These are phyloP conservation scores for Aspergillus bridgeri DNA, from an alignment of 495 filamentous ascomycete genomes.

Conservation along the genomic window DNA sequence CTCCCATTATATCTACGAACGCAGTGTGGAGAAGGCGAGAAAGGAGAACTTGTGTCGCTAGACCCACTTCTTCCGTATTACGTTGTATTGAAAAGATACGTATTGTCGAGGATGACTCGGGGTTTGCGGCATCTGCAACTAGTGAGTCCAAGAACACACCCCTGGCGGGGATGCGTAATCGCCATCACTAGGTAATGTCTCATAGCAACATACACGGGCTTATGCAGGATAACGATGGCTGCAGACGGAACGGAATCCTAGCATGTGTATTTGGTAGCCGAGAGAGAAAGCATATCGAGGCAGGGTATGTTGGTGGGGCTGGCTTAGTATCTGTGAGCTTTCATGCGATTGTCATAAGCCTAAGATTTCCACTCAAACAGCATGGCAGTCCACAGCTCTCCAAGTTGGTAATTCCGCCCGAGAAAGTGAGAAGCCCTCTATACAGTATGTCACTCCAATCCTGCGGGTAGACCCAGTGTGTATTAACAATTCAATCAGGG, in stretches of 20 bases:
- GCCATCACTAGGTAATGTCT: too few species aligned
- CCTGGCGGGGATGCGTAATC: too few species aligned
- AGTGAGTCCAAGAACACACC: too few species aligned
- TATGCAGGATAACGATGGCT: too few species aligned
- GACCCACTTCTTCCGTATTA: not conserved
- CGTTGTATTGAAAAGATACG: conserved; percentile 4
- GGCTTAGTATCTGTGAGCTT: not conserved
- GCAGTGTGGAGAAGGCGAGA: too few species aligned
- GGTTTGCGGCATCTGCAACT: too few species aligned
- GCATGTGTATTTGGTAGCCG: not conserved
- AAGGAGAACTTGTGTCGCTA: too few species aligned
- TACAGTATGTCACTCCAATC: not conserved
- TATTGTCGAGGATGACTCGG: not conserved
- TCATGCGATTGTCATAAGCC: not conserved
- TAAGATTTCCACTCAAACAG: conserved; percentile 2
- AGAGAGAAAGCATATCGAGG: not conserved
- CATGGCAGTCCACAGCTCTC: not conserved
- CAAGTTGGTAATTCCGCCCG: not conserved
- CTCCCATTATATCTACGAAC: too few species aligned
- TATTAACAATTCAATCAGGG: conserved; percentile 4
- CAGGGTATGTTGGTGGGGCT: too few species aligned
- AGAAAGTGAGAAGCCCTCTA: not conserved
- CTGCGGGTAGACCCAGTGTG: not conserved
- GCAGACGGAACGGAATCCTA: not conserved
- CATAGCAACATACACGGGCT: too few species aligned